These are phyloP conservation scores for Podospora didyma DNA, from an alignment of 495 filamentous ascomycete species.

Conservation along the genomic window DNA sequence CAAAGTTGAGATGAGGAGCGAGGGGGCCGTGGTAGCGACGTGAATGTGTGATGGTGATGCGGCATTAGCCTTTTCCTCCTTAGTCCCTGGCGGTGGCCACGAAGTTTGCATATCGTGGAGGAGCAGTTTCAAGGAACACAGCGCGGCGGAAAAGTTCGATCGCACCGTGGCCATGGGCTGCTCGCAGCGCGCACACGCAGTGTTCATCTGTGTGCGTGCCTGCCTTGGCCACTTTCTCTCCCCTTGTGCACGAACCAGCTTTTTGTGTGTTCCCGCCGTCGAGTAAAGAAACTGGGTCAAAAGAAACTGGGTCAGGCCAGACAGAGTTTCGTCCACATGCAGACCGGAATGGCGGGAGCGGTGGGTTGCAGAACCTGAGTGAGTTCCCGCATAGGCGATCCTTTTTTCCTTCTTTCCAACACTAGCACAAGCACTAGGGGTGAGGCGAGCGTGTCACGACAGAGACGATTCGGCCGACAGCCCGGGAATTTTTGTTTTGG, in stretches of 20 bases:
- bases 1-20: background rate
- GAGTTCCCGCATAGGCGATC: background rate
- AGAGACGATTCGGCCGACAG: constrained; percentile 20
- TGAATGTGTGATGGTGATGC: background rate
- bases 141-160: background rate
- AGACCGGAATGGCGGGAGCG: constrained; percentile 27
- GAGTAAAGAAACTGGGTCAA: background rate
- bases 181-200: background rate
- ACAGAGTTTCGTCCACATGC: constrained; percentile 5
- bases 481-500: constrained; percentile 15
- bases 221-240: no score
- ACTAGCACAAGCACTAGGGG: background rate
- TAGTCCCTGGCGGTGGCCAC: constrained; percentile 3
- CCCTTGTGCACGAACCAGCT: no score
- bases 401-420: no score
- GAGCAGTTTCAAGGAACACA: no score
- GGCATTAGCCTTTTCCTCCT: constrained; percentile 11
- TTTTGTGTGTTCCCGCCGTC: background rate
- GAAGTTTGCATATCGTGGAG: no score
- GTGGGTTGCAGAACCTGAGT: constrained; percentile 5
- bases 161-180: background rate
- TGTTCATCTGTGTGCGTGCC: background rate
- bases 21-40: background rate
- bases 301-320: background rate
- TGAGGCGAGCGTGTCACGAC: constrained; percentile 7